Percentiles rank a stretch among this genome's conserved stretches.
Evolutionary conservation across 2,329 filamentous ascomycete species (phyloP).

Genomic region (Verticillium isaacii): DNA sequence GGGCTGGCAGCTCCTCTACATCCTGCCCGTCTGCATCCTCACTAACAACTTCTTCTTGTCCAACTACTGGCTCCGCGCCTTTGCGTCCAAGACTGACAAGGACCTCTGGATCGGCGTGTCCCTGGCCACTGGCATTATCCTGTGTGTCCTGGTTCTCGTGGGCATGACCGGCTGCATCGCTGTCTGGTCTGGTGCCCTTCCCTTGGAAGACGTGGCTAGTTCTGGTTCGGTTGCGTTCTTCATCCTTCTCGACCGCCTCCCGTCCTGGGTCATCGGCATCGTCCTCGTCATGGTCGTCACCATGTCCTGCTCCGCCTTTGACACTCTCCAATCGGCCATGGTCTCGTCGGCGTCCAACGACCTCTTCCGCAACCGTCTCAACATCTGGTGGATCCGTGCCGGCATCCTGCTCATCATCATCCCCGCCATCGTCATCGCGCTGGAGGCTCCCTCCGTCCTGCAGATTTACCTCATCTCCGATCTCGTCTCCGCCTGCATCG

Average conservation of each 20-base stretch:
- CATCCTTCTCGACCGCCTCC: constrained; percentile 65
- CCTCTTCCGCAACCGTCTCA: constrained; percentile 75
- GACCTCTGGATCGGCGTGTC: constrained; percentile 71
- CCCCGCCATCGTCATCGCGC: constrained; percentile 68
- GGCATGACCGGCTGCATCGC: constrained; percentile 71
- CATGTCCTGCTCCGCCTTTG: constrained; percentile 73
- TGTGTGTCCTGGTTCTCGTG: constrained; percentile 68
- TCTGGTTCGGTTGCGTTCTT: constrained; percentile 71
- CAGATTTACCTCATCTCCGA: constrained; percentile 83
- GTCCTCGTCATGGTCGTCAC: constrained; percentile 76
- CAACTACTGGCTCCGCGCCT: constrained; percentile 79
- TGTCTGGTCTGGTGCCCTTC: constrained; percentile 70
- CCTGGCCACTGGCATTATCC: constrained; percentile 60
- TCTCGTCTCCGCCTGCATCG: constrained; percentile 69
- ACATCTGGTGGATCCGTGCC: constrained; percentile 67
- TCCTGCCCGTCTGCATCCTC: constrained; percentile 72
- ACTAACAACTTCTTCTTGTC: constrained; percentile 87
- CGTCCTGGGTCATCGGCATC: constrained; percentile 76
- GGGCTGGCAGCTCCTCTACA: constrained; percentile 83
- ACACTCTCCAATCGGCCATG: constrained; percentile 78
- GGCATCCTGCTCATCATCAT: constrained; percentile 69
- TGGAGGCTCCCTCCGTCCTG: constrained; percentile 68
- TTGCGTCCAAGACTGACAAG: constrained; percentile 72
- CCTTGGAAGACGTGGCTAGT: constrained; percentile 52
- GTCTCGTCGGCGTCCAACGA: constrained; percentile 82